Conservation (phyloP, 2,329 filamentous ascomycete genomes). For the Pseudocercospora cruenta region DNA sequence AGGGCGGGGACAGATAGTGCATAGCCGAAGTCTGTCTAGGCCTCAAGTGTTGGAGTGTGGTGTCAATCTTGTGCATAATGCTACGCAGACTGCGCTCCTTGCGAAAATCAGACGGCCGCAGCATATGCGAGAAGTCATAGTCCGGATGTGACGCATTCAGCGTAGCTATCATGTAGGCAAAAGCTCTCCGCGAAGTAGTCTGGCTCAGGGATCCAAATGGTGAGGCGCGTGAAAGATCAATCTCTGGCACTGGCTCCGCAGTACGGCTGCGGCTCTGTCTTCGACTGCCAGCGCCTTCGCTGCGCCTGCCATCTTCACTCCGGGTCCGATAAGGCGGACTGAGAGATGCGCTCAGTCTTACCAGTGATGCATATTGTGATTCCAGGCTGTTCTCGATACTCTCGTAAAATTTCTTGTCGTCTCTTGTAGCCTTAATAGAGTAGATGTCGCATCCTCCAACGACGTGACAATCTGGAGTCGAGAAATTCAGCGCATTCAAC, state of each 20-base stretch:
- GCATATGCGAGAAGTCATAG: constrained; percentile 93
- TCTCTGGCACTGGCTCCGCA: constrained; percentile 37
- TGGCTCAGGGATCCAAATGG: constrained; percentile 91
- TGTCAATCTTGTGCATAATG: constrained; percentile 87
- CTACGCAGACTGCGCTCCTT: constrained; percentile 77
- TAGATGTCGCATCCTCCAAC: constrained; percentile 94
- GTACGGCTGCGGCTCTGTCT: constrained; percentile 34
- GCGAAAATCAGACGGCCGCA: constrained; percentile 87
- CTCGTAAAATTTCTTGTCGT: constrained; percentile 96
- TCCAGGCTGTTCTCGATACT: constrained; percentile 90
- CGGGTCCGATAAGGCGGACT: constrained; percentile 69
- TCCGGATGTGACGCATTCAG: constrained; percentile 94
- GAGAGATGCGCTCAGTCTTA: constrained; percentile 83
- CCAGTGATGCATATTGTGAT: constrained; percentile 84
- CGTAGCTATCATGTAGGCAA: constrained; percentile 94
- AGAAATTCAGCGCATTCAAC: constrained; percentile 91
- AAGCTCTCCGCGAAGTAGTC: constrained; percentile 84
- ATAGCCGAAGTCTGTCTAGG: constrained; percentile 49
- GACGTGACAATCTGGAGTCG: constrained; percentile 88
- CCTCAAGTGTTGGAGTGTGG: constrained; percentile 81
- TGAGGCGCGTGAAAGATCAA: constrained; percentile 79
- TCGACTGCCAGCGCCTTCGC: constrained; percentile 39
- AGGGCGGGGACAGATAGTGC: constrained; percentile 33
- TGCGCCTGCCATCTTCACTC: constrained; percentile 30
- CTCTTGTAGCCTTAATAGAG: constrained; percentile 92